Evolutionary conservation across 345 rosid genomes (phyloP).

Genomic region (Turnera subulata): DNA sequence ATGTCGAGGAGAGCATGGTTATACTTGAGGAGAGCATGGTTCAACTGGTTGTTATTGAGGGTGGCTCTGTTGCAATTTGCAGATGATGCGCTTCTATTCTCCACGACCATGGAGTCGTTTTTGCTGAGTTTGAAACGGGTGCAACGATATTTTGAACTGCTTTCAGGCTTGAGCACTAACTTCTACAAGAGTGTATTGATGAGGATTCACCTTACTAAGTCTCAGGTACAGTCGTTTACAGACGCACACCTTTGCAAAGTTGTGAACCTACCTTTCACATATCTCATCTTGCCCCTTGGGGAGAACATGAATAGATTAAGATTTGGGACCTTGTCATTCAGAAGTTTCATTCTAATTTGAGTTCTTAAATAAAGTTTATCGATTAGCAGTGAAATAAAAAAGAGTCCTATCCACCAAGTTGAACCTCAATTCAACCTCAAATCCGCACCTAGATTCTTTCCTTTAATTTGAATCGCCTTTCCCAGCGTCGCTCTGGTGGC

Average conservation of each 20-base stretch:
- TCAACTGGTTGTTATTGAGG: neutral
- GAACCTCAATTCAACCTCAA: too few species aligned
- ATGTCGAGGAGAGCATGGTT: too few species aligned
- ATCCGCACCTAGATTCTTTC: too few species aligned
- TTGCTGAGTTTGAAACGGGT: neutral
- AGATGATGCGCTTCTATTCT: neutral
- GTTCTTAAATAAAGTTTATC: too few species aligned
- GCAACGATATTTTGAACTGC: neutral
- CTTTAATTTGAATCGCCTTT: too few species aligned
- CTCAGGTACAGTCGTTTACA: too few species aligned
- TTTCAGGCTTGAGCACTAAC: neutral
- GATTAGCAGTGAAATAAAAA: too few species aligned
- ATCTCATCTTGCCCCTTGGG: neutral
- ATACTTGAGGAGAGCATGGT: too few species aligned
- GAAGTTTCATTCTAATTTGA: too few species aligned
- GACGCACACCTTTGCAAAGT: too few species aligned
- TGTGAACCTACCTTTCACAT: neutral
- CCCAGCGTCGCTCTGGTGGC: too few species aligned
- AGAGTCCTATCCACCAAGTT: too few species aligned
- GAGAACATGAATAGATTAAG: neutral
- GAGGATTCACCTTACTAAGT: neutral
- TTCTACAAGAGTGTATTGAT: neutral
- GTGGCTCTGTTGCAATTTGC: neutral
- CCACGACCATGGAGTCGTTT: neutral
- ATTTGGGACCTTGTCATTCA: neutral